phyloP scores from a whole-genome alignment of 228 moss, liverwort and hornwort genomes.

The Sphagnum fallax region DNA sequence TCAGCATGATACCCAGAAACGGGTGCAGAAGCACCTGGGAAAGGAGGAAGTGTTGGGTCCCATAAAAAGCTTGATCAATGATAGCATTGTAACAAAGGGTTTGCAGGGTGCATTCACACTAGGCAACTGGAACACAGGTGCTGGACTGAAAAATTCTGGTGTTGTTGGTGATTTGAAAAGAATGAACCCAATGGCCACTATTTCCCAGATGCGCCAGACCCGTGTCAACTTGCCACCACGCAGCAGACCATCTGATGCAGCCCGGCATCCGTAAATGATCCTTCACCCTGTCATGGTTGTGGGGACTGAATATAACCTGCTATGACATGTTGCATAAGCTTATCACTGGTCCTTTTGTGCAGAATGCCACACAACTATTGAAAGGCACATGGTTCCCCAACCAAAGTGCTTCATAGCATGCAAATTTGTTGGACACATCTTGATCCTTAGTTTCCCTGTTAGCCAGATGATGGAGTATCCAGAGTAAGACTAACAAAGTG shows the following conservation, averaged over 20 bases:
- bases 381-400: too few species aligned
- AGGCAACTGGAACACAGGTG: slow-evolving; percentile 77
- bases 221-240: slow-evolving; percentile 55
- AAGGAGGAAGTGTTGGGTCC: slow-evolving; percentile 39
- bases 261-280: slow-evolving; percentile 74
- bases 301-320: too few species aligned
- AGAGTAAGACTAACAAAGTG: too few species aligned
- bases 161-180: slow-evolving; percentile 83
- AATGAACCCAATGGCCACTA: slow-evolving; percentile 70
- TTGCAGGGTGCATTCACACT: slow-evolving; percentile 68
- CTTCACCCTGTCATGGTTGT: too few species aligned
- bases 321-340: too few species aligned
- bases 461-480: too few species aligned
- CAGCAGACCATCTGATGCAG: slow-evolving; percentile 60
- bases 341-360: too few species aligned
- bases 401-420: too few species aligned
- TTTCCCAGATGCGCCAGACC: slow-evolving; percentile 75
- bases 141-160: slow-evolving; percentile 61
- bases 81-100: slow-evolving; percentile 46
- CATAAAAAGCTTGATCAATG: slow-evolving; percentile 55
- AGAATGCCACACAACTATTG: too few species aligned
- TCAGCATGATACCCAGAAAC: slow-evolving; percentile 62
- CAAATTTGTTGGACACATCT: too few species aligned
- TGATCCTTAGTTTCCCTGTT: too few species aligned
- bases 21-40: slow-evolving; percentile 62